Base-by-base conservation (phyloP, 1,139 yeast species). In the Trichomonascaceae sp. region DNA sequence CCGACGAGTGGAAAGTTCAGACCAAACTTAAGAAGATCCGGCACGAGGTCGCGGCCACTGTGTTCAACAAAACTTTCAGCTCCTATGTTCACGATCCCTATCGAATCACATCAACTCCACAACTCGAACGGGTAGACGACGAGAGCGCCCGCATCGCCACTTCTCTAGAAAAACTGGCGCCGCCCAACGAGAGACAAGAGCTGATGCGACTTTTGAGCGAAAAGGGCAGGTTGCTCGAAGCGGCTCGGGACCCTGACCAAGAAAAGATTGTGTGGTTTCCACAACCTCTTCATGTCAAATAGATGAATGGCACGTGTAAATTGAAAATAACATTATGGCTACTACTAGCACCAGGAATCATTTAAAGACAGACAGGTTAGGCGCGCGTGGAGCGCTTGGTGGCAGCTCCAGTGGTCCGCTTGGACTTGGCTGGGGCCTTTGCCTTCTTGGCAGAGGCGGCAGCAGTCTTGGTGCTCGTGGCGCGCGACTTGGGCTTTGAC, bases 401-500 rank as follows among this genome's bases (percentile, higher is more conserved):
- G 37, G 57, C 51, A 41, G 51, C 51, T 46, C 52, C 41, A 13
- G 52, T 37, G 28, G 50, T 44, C 35, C 45, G 48, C 28, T 47
- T 32, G 22, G 57, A 44, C 9, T 6, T 20, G 11, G 23, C 20
- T 29, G 23, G 11, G 11, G 22, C 31, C 25, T 28, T 29, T 5
- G 35, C 35, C 16, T 20, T 6, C 6, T 11, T 6, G 9, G 23
- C 11, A 6, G 23, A 20, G 6, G 6, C 11, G 23, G 11, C 34
- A 28, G 59, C 48, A 41, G 55, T 53, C 46, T 53, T 40, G 51
- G 48, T 28, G 16, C 44, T 36, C 49, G 43, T 42, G 35, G 43
- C 43, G 28, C 45, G 41, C 35, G 37, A 36, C 37, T 44, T 43
- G 35, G 37, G 40, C n/a, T 48, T 32, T 29, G 48, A 40, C 42